phyloP scores from a whole-genome alignment of 1,139 yeast genomes.

The Yamadazyma blattariae region DNA sequence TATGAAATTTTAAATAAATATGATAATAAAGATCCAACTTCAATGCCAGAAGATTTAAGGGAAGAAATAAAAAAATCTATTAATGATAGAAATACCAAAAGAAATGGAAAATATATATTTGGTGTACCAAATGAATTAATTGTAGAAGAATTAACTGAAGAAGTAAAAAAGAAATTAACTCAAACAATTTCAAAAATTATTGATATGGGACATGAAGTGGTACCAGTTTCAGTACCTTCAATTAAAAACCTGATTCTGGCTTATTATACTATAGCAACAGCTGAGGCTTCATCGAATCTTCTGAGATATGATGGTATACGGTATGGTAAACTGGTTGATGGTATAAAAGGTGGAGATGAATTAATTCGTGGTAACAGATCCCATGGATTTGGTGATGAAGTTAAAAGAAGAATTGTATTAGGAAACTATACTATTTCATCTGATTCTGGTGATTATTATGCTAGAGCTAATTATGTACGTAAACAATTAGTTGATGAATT shows the following conservation, averaged over 20 bases:
- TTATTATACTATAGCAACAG: constrained; percentile 84
- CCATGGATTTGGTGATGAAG: constrained; percentile 74
- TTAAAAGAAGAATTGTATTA: constrained; percentile 72
- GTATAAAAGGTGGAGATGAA: constrained; percentile 26
- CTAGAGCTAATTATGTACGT: constrained; percentile 72
- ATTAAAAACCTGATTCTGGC: constrained; percentile 70
- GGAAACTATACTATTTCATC: constrained; percentile 88
- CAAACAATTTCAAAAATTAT: constrained; percentile 40
- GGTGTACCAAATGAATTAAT: constrained; percentile 74
- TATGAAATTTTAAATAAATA: constrained; percentile 53
- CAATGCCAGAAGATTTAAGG: constrained; percentile 43
- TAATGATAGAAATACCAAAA: constrained; percentile 5
- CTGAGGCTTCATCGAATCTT: constrained; percentile 92
- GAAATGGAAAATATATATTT: constrained; percentile 33
- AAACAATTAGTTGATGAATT: constrained; percentile 60
- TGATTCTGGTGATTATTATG: constrained; percentile 72
- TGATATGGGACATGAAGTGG: constrained; percentile 52
- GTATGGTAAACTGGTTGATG: constrained; percentile 50
- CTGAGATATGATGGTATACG: constrained; percentile 88
- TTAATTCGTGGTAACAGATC: constrained; percentile 60
- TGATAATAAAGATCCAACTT: constrained; percentile 83
- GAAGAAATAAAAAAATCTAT: constrained; percentile 14
- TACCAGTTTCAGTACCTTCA: constrained; percentile 67
- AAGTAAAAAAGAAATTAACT: constrained; percentile 47
- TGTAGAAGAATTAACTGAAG: constrained; percentile 51